phyloP scores from a whole-genome alignment of 441 rosid genomes.

The Syzygium malaccense region DNA sequence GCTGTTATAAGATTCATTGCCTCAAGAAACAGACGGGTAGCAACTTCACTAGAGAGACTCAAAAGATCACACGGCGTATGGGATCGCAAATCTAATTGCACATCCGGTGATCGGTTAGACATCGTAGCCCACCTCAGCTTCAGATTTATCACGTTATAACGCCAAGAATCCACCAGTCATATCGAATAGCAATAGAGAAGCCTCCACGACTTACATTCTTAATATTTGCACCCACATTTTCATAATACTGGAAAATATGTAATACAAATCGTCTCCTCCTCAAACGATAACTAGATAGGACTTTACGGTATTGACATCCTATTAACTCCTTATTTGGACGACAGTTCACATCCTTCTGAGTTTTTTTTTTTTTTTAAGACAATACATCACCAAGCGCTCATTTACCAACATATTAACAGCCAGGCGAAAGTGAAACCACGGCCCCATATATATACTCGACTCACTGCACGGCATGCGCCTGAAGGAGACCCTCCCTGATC shows the following conservation, averaged over 20 bases:
- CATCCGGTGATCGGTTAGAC: not conserved
- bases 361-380: not conserved
- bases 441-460: not conserved
- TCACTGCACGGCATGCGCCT: conserved; percentile 15
- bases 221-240: not conserved
- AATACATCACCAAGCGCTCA: not conserved
- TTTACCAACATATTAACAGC: not conserved
- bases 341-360: not conserved
- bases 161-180: not conserved
- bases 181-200: not conserved
- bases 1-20: not conserved
- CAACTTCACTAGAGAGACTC: not conserved
- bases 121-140: not conserved
- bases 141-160: not conserved
- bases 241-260: not conserved
- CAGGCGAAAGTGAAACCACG: not conserved
- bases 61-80: not conserved
- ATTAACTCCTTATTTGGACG: not conserved
- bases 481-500: conserved; percentile 47
- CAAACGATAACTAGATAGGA: not conserved
- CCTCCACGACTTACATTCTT: not conserved
- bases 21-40: not conserved
- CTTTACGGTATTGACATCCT: not conserved
- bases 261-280: not conserved
- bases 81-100: not conserved